Conservation (phyloP, 805 yeast species). For the Candida parachauliodes region DNA sequence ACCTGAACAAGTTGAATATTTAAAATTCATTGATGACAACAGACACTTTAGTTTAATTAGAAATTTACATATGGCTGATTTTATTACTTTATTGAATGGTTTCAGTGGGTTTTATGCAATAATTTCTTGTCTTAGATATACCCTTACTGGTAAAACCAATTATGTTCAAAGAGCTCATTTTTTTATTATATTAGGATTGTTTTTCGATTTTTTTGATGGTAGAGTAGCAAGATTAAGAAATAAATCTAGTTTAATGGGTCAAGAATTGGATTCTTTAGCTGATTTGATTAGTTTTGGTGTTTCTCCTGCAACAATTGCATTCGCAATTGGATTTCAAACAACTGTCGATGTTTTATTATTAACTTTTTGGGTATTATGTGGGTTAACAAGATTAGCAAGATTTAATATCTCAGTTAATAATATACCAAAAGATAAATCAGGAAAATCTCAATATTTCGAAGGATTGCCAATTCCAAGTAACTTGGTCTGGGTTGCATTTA, state of each 20-base stretch:
- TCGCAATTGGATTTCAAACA: conserved; percentile 83
- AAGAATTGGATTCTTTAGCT: conserved; percentile 94
- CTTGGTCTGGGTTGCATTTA: conserved; percentile 63
- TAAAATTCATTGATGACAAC: conserved; percentile 74
- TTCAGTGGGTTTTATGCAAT: conserved; percentile 91
- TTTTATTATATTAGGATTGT: conserved; percentile 84
- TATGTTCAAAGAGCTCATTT: conserved; percentile 85
- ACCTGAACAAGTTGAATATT: conserved; percentile 73
- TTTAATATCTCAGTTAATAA: conserved; percentile 92
- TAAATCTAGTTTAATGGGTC: conserved; percentile 91
- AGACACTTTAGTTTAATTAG: conserved; percentile 85
- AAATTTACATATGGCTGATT: conserved; percentile 92
- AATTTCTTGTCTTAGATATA: conserved; percentile 77
- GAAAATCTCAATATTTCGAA: conserved; percentile 89
- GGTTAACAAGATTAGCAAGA: conserved; percentile 89
- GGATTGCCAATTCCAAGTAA: conserved; percentile 96
- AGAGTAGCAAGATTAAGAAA: conserved; percentile 93
- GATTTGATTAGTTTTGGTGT: conserved; percentile 94
- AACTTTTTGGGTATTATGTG: conserved; percentile 86
- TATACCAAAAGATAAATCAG: conserved; percentile 83
- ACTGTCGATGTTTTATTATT: conserved; percentile 75
- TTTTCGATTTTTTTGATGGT: conserved; percentile 96
- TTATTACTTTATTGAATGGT: conserved; percentile 90
- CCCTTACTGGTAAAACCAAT: conserved; percentile 63
- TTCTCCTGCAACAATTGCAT: conserved; percentile 91